phyloP scores from a whole-genome alignment of 2,329 filamentous ascomycete species.

The Pseudocercospora crystallina region DNA sequence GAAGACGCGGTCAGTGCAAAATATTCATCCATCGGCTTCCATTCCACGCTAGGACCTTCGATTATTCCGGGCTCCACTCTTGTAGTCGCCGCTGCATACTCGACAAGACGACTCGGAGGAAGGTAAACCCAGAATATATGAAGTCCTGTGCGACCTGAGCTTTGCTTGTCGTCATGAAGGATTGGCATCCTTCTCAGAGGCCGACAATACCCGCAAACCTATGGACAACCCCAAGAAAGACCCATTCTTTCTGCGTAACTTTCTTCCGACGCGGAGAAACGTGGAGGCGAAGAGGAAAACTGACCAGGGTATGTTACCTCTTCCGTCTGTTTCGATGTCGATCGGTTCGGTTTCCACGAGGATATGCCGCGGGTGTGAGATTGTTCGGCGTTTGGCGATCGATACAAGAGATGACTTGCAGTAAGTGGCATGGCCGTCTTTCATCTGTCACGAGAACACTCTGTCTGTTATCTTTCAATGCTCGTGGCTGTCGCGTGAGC shows the following conservation, averaged over 20 bases:
- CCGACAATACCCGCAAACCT: too few species aligned
- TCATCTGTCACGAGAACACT: neutral
- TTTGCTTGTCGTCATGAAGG: neutral
- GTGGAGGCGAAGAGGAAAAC: neutral
- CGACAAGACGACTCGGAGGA: neutral
- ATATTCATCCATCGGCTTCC: too few species aligned
- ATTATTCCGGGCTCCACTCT: too few species aligned
- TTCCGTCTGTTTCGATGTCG: neutral
- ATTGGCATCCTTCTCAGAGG: neutral
- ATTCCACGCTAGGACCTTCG: too few species aligned
- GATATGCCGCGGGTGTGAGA: neutral
- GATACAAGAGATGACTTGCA: neutral
- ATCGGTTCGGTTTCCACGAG: neutral
- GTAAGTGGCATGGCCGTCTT: neutral
- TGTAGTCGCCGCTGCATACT: neutral
- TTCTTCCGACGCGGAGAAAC: neutral
- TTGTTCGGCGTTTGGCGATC: slow-evolving; percentile 2
- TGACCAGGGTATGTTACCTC: too few species aligned
- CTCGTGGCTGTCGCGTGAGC: neutral
- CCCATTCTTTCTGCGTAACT: neutral
- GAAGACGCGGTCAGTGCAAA: too few species aligned
- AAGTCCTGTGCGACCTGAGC: neutral
- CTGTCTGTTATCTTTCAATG: neutral
- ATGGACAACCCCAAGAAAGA: neutral
- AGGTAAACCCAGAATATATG: neutral